Base-by-base conservation (phyloP, 2,329 filamentous ascomycete species). In the Nemania serpens region DNA sequence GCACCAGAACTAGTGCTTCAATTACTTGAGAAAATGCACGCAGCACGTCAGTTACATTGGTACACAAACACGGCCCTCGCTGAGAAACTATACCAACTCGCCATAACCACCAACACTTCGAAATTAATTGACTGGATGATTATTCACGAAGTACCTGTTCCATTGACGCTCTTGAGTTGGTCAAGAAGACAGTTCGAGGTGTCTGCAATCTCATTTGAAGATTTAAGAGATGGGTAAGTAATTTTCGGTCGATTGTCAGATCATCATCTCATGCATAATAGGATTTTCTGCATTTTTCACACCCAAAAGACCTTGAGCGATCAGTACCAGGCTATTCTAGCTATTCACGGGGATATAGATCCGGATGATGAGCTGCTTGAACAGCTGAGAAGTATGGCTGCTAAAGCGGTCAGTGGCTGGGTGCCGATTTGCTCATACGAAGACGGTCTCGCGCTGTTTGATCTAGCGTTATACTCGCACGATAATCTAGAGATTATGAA, bases 381-480 rank as follows among this genome's bases (percentile, higher is more conserved):
- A 17, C 18, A 46, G 41, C 29, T 58, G 15, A 46, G 13, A 17
- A 52, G 48, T 18, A 25, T 47, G 13, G n/a, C 63, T 7, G 46
- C 58, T 18, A 53, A 55, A 5, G 33, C 29, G 33, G 34, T 58
- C 1, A 36, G 61, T 11, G 45, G 63, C 57, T 37, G 18, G 33
- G 45, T 15, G 10, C 9, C 11, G 3, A n/a, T 20, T 34, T 18
- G 2, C 10, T 46, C 43, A 17, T 65, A 63, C 10, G 59, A 65
- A 34, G 66, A 69, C n/a, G 67, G 66, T 2, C 39, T 43, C 17
- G 62, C 64, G 17, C 29, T 68, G 18, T 64, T 66, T 18, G 48
- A 66, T 4, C 22, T 69, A 2, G 34, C 50, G 6, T 42, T 58
- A 36, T 59, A 62, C 39, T 37, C 45, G 13, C 12, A 62, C 18